A percentile compares a stretch with the other conserved stretches of the same genome.
phyloP scores from a whole-genome alignment of 768 basidiomycete species.

The Kwoniella dejecticola region DNA sequence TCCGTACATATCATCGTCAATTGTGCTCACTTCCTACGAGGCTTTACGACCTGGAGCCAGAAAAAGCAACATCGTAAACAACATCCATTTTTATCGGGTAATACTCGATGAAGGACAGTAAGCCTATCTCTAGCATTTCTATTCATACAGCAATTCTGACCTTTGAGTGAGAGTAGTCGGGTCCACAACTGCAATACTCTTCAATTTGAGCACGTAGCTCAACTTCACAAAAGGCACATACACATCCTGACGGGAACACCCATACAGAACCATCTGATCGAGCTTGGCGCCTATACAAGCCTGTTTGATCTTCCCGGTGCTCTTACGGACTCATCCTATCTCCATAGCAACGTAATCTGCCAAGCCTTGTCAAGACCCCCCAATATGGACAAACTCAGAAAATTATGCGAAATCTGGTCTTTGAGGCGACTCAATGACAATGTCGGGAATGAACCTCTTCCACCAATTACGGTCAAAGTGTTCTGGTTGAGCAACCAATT shows the following conservation, averaged over 20 bases:
- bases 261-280: slow-evolving; percentile 1
- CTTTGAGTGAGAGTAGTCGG: neutral
- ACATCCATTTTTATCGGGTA: slow-evolving; percentile 7
- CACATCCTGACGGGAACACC: slow-evolving; percentile 6
- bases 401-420: slow-evolving; percentile 4
- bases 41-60: neutral
- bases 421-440: slow-evolving; percentile 5
- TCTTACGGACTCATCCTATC: neutral
- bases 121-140: neutral
- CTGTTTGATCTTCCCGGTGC: slow-evolving; percentile 4
- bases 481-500: slow-evolving; percentile 3
- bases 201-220: neutral
- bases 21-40: slow-evolving; percentile 8
- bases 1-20: too few species aligned
- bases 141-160: neutral
- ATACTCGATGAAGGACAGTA: slow-evolving; percentile 15
- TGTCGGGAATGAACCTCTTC: neutral
- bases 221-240: neutral
- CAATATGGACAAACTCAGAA: neutral
- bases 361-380: neutral
- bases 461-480: slow-evolving; percentile 3
- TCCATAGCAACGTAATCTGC: neutral
- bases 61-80: neutral
- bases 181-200: neutral
- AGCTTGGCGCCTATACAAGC: neutral